Conservation (phyloP, 352 stramenopile species). For the Chrysophaeum taylorii region DNA sequence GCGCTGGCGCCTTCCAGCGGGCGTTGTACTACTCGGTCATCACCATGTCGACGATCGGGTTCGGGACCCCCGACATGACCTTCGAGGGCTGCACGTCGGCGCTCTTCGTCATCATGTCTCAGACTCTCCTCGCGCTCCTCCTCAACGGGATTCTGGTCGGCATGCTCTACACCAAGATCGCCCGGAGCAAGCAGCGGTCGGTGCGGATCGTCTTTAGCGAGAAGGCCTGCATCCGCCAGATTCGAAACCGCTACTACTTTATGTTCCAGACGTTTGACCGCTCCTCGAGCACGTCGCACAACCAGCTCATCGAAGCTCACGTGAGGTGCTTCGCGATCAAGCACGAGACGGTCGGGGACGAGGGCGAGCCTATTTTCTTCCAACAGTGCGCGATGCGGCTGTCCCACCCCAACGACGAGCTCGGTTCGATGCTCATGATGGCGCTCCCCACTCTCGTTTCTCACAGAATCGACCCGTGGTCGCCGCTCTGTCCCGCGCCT, state of each 20-base stretch:
- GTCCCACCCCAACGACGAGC: slow-evolving; percentile 45
- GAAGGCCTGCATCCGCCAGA: slow-evolving; percentile 68
- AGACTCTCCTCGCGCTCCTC: slow-evolving; percentile 76
- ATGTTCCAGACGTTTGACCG: slow-evolving; percentile 63
- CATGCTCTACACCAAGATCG: slow-evolving; percentile 84
- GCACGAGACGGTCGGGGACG: slow-evolving; percentile 37
- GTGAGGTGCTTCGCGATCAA: slow-evolving; percentile 82
- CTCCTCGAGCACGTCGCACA: slow-evolving; percentile 64
- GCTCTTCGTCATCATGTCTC: slow-evolving; percentile 73
- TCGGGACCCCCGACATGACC: slow-evolving; percentile 61
- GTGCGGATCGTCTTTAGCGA: slow-evolving; percentile 86
- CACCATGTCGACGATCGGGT: slow-evolving; percentile 66
- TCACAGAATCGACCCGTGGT: neutral
- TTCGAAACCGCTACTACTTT: slow-evolving; percentile 77
- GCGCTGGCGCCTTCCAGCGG: slow-evolving; percentile 7
- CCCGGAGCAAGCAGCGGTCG: slow-evolving; percentile 69
- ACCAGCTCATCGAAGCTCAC: slow-evolving; percentile 83
- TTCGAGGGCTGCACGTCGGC: slow-evolving; percentile 81
- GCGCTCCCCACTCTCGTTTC: neutral
- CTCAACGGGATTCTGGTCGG: slow-evolving; percentile 84
- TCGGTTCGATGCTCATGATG: neutral
- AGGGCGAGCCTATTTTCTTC: slow-evolving; percentile 25
- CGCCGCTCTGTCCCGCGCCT: neutral
- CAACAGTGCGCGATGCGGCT: slow-evolving; percentile 51
- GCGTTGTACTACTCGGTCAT: slow-evolving; percentile 58